A percentile compares a stretch with the other conserved stretches of the same genome.
phyloP scores from a whole-genome alignment of 345 rosid species.

The Ceriops decandra region DNA sequence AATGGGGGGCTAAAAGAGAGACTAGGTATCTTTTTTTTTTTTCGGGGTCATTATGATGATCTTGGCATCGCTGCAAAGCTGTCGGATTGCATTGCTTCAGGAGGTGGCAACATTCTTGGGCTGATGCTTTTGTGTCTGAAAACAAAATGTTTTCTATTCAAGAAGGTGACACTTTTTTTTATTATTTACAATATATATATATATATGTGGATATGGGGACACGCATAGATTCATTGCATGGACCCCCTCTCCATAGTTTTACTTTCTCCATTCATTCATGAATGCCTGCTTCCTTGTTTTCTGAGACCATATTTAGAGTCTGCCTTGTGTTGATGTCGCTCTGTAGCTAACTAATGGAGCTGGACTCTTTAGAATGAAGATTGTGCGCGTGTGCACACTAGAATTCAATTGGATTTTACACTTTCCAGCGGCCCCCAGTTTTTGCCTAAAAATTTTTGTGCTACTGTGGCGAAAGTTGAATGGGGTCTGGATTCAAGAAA shows the following conservation, averaged over 20 bases:
- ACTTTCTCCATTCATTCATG: not conserved
- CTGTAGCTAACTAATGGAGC: not conserved
- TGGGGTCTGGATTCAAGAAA: too few species aligned
- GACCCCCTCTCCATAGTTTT: not conserved
- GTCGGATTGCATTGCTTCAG: slow-evolving; percentile 88
- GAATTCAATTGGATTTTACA: not conserved
- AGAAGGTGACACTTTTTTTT: slow-evolving; percentile 48
- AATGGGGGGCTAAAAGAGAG: not conserved
- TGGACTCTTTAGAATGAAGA: not conserved
- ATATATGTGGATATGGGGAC: too few species aligned
- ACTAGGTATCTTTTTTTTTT: not conserved
- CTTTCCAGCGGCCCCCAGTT: not conserved
- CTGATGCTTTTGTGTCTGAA: slow-evolving; percentile 85
- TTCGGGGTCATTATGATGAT: slow-evolving; percentile 43
- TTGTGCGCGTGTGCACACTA: not conserved
- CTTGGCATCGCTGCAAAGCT: slow-evolving; percentile 88
- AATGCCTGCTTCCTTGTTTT: not conserved
- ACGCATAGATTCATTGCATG: too few species aligned
- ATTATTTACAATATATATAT: not conserved
- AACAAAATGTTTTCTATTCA: slow-evolving; percentile 78
- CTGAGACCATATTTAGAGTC: not conserved
- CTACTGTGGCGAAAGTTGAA: not conserved
- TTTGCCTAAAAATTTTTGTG: not conserved
- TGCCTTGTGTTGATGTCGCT: not conserved
- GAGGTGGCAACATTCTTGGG: slow-evolving; percentile 88